Evolutionary conservation across 129 eudicot genomes (phyloP).

Genomic region (carrot (Daucus carota)): DNA sequence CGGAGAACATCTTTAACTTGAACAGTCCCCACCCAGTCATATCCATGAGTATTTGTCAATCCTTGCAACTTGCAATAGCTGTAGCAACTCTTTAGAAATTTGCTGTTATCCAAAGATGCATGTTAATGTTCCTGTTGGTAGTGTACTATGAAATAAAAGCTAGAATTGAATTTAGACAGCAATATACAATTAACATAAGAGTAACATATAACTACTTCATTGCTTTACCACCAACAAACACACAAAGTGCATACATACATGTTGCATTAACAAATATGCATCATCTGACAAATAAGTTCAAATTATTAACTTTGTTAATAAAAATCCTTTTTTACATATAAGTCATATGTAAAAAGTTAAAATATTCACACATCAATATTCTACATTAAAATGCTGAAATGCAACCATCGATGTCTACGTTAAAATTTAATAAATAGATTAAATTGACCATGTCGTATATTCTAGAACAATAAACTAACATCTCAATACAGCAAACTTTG

Average conservation of each 20-base stretch:
- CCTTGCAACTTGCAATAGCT: conserved; percentile 51
- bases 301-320: too few relatives aligned
- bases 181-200: too few relatives aligned
- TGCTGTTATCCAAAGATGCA: not conserved
- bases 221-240: not conserved
- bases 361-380: too few relatives aligned
- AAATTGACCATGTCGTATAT: too few relatives aligned
- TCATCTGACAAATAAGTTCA: too few relatives aligned
- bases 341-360: too few relatives aligned
- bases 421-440: too few relatives aligned
- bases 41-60: conserved; percentile 51
- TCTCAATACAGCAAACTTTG: too few relatives aligned
- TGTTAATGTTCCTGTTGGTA: not conserved
- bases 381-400: too few relatives aligned
- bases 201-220: not conserved
- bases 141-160: not conserved
- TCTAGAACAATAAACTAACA: too few relatives aligned
- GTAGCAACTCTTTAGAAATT: conserved; percentile 14
- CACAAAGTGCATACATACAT: not conserved
- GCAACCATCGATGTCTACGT: too few relatives aligned
- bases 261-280: not conserved
- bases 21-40: conserved; percentile 61
- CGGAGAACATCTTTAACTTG: conserved; percentile 73
- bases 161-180: not conserved
- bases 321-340: too few relatives aligned